These are phyloP conservation scores for Amanita rimosa DNA, from an alignment of 768 basidiomycete genomes.

Conservation along the genomic window DNA sequence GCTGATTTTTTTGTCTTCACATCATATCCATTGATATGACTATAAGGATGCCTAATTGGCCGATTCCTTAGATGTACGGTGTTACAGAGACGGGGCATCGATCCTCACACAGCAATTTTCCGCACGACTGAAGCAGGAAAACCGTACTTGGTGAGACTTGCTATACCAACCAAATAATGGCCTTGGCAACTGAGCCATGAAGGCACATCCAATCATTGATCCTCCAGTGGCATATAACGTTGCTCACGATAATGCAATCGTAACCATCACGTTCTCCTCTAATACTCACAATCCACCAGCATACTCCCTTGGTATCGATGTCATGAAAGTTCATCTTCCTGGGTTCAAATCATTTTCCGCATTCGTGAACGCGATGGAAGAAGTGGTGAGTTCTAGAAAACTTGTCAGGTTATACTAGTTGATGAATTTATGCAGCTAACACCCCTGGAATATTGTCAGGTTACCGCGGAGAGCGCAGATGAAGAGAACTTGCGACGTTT, in stretches of 20 bases:
- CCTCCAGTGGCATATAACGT: constrained; percentile 71
- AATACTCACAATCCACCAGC: constrained; percentile 33
- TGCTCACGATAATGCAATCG: constrained; percentile 65
- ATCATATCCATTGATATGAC: not conserved
- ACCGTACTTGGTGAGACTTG: constrained; percentile 56
- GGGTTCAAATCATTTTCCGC: constrained; percentile 40
- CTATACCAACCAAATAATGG: not conserved
- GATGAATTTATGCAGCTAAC: constrained; percentile 25
- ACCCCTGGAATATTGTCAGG: constrained; percentile 24
- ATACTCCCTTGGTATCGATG: constrained; percentile 64
- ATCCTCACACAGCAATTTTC: constrained; percentile 37
- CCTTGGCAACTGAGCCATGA: not conserved
- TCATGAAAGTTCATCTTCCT: constrained; percentile 69
- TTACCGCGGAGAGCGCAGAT: constrained; percentile 29
- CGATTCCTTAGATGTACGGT: constrained; percentile 60
- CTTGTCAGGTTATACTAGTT: not conserved
- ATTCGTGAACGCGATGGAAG: constrained; percentile 53
- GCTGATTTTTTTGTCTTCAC: not conserved
- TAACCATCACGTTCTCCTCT: constrained; percentile 55
- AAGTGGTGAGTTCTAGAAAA: constrained; percentile 54
- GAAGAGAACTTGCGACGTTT: constrained; percentile 48
- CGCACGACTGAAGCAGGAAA: constrained; percentile 53
- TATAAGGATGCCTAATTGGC: constrained; percentile 64
- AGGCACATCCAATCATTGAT: constrained; percentile 33
- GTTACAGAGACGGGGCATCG: constrained; percentile 45